Base-by-base conservation (phyloP, 2,329 filamentous ascomycete species). In the Alternaria alternata region DNA sequence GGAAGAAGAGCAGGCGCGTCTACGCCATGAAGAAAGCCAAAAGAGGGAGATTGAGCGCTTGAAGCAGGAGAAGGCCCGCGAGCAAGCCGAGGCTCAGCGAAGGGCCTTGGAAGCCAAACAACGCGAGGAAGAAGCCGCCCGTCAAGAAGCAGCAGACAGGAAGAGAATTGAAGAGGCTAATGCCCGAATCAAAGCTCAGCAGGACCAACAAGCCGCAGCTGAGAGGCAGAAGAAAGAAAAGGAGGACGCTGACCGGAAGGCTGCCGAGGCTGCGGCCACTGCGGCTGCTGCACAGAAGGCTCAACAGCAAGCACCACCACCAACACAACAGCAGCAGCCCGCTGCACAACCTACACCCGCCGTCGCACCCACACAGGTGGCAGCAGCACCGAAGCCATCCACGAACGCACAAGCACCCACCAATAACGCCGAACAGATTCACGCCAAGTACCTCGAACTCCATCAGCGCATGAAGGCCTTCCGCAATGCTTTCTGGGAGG, bases 1-100 rank as follows among this genome's bases (percentile, higher is more conserved):
- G 7, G 78, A 84, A 73, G 70, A 80, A 39, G 75, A 80, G 61
- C 70, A 73, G 26, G 70, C 77, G 59, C 66, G 72, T 12, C 62
- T 69, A 28, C 67, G 72, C 54, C 70, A 70, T 26, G 77, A 77
- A 28, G 77, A 78, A 20, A 74, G 74, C 12, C 75, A 80, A 60
- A 70, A 70, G 53, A 66, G 69, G n/a, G 76, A 75, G 24, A 63
- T 81, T 49, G 80, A 82, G 58, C 72, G 72, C 11, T 66, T 85
- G 64, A 78, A 80, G 42, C 77, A 74, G 49, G 81, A 82, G 22
- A 81, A 78, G 47, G 80, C 81, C 14, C 80, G 81, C 48, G 70
- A 76, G 46, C 76, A 79, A 59, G 74, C 75, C n/a, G 75, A 75
- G 51, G 72, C 74, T 32, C 71, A 75, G 32, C 72, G 70, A 16